Evolutionary conservation across 1,284 basidiomycete genomes (phyloP), one percentile per base, ranked within the genome.

Genomic region (Naganishia albida): DNA sequence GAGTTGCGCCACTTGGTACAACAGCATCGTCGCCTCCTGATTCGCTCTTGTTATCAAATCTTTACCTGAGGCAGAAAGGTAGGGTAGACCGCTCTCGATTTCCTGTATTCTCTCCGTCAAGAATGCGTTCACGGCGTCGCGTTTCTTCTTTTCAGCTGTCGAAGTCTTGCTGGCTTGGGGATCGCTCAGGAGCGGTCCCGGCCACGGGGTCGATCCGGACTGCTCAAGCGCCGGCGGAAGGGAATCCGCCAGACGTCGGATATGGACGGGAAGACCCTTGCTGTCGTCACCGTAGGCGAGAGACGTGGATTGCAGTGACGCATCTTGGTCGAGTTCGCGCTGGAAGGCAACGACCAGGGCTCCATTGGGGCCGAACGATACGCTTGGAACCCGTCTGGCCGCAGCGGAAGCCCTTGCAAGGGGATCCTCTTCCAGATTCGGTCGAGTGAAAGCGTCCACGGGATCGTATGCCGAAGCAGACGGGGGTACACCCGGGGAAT

Each of bases 301-400:
- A 4, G 87, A 81, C 0, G 89, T 87, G 46, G 89, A 86, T 73
- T 90, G 88, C 30, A 51, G 38, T n/a, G 53, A 62, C 71, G 89
- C 88, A 23, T 88, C 87, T 13, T 86, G 87, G 72, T 83, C 86
- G 2, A 84, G 81, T 15, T 86, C 82, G 10, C 85, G 85, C 65
- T 93, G 91, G 81, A 94, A 94, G 74, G 89, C 92, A 7, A 89
- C 88, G 13, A 94, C 83, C 56, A 95, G 73, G 72, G 88, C 88
- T 15, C 93, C 93, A 30, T 91, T 91, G 73, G 93, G 93, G 0
- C 93, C 93, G 72, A 96, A 95, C 67, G 85, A 88, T 62, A 93
- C 82, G 20, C 95, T 82, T 0, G 93, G 93, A 1, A 88, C 85
- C 49, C 87, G 73, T 8, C 74, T 71, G 4, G 77, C 77, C 1